phyloP scores from a whole-genome alignment of 139 green algal genomes.

The Micromonas pusilla region DNA sequence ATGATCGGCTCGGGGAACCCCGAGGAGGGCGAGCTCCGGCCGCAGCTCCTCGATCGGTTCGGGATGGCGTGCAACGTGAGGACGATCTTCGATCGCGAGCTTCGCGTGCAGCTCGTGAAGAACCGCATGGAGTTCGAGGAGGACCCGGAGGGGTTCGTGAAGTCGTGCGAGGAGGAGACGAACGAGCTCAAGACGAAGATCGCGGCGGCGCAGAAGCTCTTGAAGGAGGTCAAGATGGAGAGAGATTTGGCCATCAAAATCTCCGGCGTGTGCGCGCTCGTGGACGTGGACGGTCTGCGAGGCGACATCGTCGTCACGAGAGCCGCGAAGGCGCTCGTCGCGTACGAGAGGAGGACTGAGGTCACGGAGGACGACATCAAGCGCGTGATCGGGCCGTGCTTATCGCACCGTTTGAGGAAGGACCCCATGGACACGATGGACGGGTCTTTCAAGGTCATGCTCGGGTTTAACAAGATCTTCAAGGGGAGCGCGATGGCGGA shows the following conservation, averaged over 20 bases:
- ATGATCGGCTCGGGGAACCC: conserved; percentile 81
- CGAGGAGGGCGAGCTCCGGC: conserved; percentile 82
- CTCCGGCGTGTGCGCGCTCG: conserved; percentile 73
- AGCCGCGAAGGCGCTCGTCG: conserved; percentile 66
- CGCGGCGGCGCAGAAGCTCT: conserved; percentile 19
- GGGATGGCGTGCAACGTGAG: conserved; percentile 72
- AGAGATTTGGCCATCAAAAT: conserved; percentile 44
- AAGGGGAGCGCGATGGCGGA: conserved; percentile 31
- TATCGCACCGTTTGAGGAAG: conserved; percentile 90
- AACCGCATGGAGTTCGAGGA: conserved; percentile 77
- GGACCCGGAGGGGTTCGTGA: conserved; percentile 59
- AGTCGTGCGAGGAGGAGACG: conserved; percentile 48
- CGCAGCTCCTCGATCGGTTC: conserved; percentile 93
- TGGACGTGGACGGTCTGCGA: conserved; percentile 86
- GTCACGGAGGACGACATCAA: conserved; percentile 69
- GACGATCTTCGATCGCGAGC: conserved; percentile 54
- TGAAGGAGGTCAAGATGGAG: conserved; percentile 23
- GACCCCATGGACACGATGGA: conserved; percentile 86
- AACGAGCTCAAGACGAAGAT: conserved; percentile 47
- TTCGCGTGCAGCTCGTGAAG: conserved; percentile 75
- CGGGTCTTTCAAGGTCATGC: conserved; percentile 70
- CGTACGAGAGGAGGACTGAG: conserved; percentile 60
- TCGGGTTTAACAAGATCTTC: conserved; percentile 55
- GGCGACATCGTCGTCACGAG: conserved; percentile 85
- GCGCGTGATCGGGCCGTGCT: conserved; percentile 62